Conservation (phyloP, 768 basidiomycete species). For the Boletus insuetus region DNA sequence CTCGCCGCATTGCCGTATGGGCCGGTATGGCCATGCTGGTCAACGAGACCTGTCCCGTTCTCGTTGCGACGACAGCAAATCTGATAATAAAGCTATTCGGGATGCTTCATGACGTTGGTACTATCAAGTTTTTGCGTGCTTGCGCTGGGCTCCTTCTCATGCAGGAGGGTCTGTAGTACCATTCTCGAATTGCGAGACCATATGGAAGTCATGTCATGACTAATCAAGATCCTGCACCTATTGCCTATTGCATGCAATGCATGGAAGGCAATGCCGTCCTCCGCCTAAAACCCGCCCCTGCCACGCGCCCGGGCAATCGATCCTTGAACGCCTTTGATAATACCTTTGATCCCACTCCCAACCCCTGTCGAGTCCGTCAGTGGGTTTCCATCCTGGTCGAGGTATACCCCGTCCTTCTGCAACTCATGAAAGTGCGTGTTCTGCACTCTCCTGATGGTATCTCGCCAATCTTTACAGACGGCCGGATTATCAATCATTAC, state of each 20-base stretch:
- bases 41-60: background rate
- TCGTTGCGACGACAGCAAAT: background rate
- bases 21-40: conserved; percentile 10
- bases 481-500: conserved; percentile 56
- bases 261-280: background rate
- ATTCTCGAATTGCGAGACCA: background rate
- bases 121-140: background rate
- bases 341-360: conserved; percentile 36
- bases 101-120: background rate
- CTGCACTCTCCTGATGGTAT: conserved; percentile 49
- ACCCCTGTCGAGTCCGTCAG: conserved; percentile 39
- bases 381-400: conserved; percentile 45
- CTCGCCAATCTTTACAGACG: conserved; percentile 55
- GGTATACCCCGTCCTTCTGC: conserved; percentile 55
- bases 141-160: background rate
- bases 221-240: background rate
- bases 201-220: conserved; percentile 11
- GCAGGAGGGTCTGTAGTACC: background rate
- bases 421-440: conserved; percentile 51
- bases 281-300: conserved; percentile 36
- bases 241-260: too few relatives aligned
- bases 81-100: background rate
- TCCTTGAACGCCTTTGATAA: conserved; percentile 42
- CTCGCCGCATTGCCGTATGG: conserved; percentile 14
- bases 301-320: conserved; percentile 43